A percentile compares a stretch with the other conserved stretches of the same genome.
Evolutionary conservation across 2,329 filamentous ascomycete species (phyloP).

Genomic region (Scedosporium aurantiacum): DNA sequence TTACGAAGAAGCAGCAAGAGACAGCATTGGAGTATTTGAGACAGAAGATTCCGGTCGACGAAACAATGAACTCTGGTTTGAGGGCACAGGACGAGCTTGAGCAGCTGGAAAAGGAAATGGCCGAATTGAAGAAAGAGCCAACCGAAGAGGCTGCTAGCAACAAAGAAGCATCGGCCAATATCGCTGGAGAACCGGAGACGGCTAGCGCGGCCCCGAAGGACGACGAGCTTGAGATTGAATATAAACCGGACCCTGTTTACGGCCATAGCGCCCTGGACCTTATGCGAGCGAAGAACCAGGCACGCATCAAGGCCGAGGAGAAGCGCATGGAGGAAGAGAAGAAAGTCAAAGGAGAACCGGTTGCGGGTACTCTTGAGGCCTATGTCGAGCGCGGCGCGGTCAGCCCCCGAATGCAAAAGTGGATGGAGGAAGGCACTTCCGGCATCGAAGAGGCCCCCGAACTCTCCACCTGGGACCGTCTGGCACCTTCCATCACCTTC

Average conservation of each 20-base stretch:
- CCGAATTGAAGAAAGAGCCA: slow-evolving; percentile 14
- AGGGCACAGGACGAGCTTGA: slow-evolving; percentile 52
- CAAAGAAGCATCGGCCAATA: slow-evolving; percentile 3
- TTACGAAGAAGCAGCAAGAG: slow-evolving; percentile 27
- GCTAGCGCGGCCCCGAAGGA: slow-evolving; percentile 13
- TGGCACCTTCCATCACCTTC: slow-evolving; percentile 42
- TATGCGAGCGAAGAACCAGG: slow-evolving; percentile 42
- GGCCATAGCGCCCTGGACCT: slow-evolving; percentile 45
- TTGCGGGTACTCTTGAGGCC: slow-evolving; percentile 8
- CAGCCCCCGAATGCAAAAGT: slow-evolving; percentile 28
- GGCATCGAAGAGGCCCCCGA: slow-evolving; percentile 40
- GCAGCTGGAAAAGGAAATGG: slow-evolving; percentile 30
- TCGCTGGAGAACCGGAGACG: slow-evolving; percentile 11
- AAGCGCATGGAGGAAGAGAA: slow-evolving; percentile 30
- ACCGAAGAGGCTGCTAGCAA: slow-evolving; percentile 12
- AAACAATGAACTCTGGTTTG: slow-evolving; percentile 48
- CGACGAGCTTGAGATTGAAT: slow-evolving; percentile 11
- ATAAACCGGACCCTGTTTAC: slow-evolving; percentile 39
- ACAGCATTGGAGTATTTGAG: slow-evolving; percentile 45
- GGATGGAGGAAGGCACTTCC: slow-evolving; percentile 31
- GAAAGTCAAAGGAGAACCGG: slow-evolving; percentile 15
- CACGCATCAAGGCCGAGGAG: slow-evolving; percentile 36
- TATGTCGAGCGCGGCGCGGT: slow-evolving; percentile 26
- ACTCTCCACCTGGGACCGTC: slow-evolving; percentile 39
- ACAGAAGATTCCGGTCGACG: slow-evolving; percentile 42